phyloP scores from a whole-genome alignment of 805 yeast genomes.

The Saitoella complicata region DNA sequence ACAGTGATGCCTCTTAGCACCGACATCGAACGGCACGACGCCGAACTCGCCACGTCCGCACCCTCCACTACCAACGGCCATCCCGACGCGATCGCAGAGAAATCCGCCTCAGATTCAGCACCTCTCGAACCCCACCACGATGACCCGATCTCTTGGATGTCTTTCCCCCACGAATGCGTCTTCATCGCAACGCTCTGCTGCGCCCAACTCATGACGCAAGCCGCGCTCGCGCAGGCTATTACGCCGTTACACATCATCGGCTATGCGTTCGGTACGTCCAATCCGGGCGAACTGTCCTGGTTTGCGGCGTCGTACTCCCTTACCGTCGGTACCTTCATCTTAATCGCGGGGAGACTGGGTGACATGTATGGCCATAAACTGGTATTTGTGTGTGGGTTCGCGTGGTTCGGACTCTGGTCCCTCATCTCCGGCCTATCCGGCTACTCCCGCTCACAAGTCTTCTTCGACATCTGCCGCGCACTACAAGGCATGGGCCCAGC shows the following conservation, averaged over 20 bases:
- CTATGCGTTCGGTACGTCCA: slow-evolving; percentile 17
- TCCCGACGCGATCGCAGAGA: too few species aligned
- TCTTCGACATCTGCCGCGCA: slow-evolving; percentile 31
- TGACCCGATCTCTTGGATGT: too few species aligned
- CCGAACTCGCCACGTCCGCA: too few species aligned
- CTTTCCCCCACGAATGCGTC: slow-evolving; percentile 8
- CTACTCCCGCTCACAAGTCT: slow-evolving; percentile 28
- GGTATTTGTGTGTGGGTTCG: slow-evolving; percentile 38
- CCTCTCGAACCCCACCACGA: too few species aligned
- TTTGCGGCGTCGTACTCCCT: slow-evolving; percentile 55
- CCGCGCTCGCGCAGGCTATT: slow-evolving; percentile 22
- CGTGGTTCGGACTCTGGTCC: slow-evolving; percentile 41
- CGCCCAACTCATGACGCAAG: slow-evolving; percentile 27
- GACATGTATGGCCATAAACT: slow-evolving; percentile 51
- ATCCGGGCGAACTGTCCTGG: slow-evolving; percentile 34
- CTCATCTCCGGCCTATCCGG: slow-evolving; percentile 42
- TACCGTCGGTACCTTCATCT: slow-evolving; percentile 56
- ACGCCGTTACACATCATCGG: slow-evolving; percentile 20
- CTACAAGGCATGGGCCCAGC: slow-evolving; percentile 54
- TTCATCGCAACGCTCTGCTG: slow-evolving; percentile 16
- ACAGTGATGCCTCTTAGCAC: too few species aligned
- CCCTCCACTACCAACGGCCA: too few species aligned
- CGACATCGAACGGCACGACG: too few species aligned
- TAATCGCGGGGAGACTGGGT: slow-evolving; percentile 54
- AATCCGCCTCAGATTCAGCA: too few species aligned